Evolutionary conservation across 176 grass and related monocot genomes (phyloP).

Genomic region (Zoysia pacifica): DNA sequence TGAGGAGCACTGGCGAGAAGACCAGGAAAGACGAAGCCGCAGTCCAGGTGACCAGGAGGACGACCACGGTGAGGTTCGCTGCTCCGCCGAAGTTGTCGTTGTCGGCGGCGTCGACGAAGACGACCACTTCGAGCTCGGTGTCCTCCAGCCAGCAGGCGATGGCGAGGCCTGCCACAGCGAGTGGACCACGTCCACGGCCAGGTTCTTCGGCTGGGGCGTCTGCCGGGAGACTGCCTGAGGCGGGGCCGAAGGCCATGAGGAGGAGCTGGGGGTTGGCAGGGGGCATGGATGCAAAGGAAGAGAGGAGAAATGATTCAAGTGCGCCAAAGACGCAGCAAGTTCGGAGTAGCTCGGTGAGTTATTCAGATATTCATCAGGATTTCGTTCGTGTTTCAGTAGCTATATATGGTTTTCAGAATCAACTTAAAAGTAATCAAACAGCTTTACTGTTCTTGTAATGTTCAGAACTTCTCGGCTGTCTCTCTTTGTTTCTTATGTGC

Average conservation of each 20-base stretch:
- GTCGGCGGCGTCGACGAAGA: not conserved
- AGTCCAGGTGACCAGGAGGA: not conserved
- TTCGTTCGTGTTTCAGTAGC: not conserved
- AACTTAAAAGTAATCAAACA: too few species aligned
- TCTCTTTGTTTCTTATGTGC: too few species aligned
- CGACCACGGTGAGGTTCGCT: constrained; percentile 35
- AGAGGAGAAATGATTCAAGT: not conserved
- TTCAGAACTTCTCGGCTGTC: too few species aligned
- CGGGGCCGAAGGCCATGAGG: constrained; percentile 12
- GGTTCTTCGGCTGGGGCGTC: constrained; percentile 13
- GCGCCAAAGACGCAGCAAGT: not conserved
- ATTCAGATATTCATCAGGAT: not conserved
- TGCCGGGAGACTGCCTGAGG: constrained; percentile 13
- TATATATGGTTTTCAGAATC: not conserved
- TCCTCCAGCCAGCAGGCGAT: not conserved
- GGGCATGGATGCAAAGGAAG: not conserved
- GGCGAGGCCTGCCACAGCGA: constrained; percentile 19
- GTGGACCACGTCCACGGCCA: constrained; percentile 17
- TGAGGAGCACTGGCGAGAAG: constrained; percentile 32
- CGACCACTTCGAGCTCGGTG: not conserved
- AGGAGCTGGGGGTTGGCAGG: constrained; percentile 36
- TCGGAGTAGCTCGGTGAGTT: constrained; percentile 43
- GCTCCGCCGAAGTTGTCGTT: not conserved
- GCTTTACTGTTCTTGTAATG: too few species aligned
- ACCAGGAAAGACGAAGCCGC: not conserved